These are phyloP conservation scores for Thyridium curvatum DNA, from an alignment of 2,329 filamentous ascomycete genomes.

Conservation along the genomic window DNA sequence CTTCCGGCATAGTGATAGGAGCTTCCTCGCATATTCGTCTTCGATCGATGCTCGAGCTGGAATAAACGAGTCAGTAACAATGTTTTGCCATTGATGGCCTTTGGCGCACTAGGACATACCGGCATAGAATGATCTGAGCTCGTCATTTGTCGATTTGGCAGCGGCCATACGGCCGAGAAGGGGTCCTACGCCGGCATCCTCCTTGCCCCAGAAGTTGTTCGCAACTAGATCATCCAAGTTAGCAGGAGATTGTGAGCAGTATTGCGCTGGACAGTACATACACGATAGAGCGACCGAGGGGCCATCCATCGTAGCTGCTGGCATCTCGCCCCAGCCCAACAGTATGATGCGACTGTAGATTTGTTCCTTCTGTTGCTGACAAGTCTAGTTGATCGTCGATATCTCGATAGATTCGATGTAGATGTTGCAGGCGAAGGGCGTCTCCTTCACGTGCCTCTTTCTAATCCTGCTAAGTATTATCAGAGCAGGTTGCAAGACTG, in stretches of 20 bases:
- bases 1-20: slow-evolving; percentile 81
- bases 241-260: not conserved
- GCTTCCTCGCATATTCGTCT: slow-evolving; percentile 90
- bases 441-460: not conserved
- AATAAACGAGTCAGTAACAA: too few relatives aligned
- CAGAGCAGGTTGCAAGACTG: too few relatives aligned
- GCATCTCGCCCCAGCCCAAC: slow-evolving; percentile 6
- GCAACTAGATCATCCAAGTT: slow-evolving; percentile 55
- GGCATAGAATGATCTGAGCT: slow-evolving; percentile 85
- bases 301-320: slow-evolving; percentile 10
- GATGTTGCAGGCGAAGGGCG: not conserved
- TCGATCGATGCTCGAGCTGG: slow-evolving; percentile 88
- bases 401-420: not conserved
- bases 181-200: slow-evolving; percentile 89
- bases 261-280: slow-evolving; percentile 4
- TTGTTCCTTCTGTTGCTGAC: not conserved
- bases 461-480: too few relatives aligned
- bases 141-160: slow-evolving; percentile 91
- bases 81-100: too few relatives aligned
- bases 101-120: slow-evolving; percentile 40
- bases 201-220: slow-evolving; percentile 99
- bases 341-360: not conserved
- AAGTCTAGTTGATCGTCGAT: not conserved
- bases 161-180: slow-evolving; percentile 91
- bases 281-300: slow-evolving; percentile 14